Evolutionary conservation across 148 eudicot species (phyloP).

Genomic region (Camellia sinensis): DNA sequence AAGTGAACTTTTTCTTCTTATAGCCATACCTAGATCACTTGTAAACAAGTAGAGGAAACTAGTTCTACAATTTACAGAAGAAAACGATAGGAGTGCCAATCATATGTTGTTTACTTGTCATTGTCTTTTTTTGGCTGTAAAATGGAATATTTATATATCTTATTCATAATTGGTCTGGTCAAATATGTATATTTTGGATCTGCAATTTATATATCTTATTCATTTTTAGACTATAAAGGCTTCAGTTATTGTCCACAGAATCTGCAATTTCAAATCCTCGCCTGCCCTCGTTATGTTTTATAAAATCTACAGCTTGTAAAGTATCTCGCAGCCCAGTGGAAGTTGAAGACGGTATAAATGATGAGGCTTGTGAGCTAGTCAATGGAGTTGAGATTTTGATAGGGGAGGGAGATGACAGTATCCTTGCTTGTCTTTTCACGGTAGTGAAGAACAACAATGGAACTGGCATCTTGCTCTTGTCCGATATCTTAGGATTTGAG

Average conservation of each 20-base stretch:
- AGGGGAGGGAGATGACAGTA: constrained; percentile 56
- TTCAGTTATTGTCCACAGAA: constrained; percentile 74
- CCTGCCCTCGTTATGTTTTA: constrained; percentile 17
- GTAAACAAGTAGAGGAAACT: neutral
- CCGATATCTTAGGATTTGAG: constrained; percentile 80
- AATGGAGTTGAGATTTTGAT: constrained; percentile 67
- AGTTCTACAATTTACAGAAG: neutral
- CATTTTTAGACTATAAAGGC: constrained; percentile 34
- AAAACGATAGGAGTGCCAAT: neutral
- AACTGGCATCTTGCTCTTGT: constrained; percentile 72
- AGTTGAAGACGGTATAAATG: constrained; percentile 45
- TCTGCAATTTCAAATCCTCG: constrained; percentile 25
- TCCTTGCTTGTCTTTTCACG: constrained; percentile 53
- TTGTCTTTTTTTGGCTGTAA: neutral
- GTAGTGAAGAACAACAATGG: constrained; percentile 96
- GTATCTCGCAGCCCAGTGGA: constrained; percentile 39
- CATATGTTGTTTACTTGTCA: neutral
- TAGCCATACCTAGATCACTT: neutral
- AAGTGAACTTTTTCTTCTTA: too few species aligned
- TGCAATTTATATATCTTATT: too few species aligned
- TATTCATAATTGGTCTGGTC: neutral
- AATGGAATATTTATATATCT: neutral
- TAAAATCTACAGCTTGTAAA: constrained; percentile 15
- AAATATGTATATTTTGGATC: neutral
- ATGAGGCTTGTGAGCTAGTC: constrained; percentile 88